Percentiles rank a stretch among this genome's conserved stretches.
Conservation (phyloP, 192 early-diverging fungal species). For the Umbelopsis isabellina region DNA sequence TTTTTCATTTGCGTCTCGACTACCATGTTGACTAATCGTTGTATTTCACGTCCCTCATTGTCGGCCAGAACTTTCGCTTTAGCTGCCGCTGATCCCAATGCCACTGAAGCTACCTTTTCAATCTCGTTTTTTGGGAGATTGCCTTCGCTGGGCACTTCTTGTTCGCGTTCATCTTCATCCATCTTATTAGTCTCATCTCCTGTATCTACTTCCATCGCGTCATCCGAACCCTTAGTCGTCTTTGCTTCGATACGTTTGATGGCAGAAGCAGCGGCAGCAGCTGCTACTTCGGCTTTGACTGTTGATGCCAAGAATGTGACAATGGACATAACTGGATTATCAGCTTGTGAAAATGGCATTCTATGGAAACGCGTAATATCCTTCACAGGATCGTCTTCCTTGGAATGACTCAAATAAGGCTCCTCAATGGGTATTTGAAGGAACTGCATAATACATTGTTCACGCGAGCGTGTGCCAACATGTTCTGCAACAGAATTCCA, state of each 20-base stretch:
- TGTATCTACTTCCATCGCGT: slow-evolving; percentile 43
- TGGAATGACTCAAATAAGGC: slow-evolving; percentile 57
- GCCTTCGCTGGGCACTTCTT: slow-evolving; percentile 12
- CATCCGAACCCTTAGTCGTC: slow-evolving; percentile 25
- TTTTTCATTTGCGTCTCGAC: slow-evolving; percentile 90
- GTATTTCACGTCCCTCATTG: slow-evolving; percentile 87
- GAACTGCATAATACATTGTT: slow-evolving; percentile 92
- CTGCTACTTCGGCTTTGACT: slow-evolving; percentile 89
- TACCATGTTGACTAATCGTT: slow-evolving; percentile 76
- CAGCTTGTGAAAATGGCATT: slow-evolving; percentile 81
- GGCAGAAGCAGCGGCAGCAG: slow-evolving; percentile 85
- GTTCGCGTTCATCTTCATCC: slow-evolving; percentile 21
- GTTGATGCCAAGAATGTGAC: slow-evolving; percentile 89
- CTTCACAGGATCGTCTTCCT: slow-evolving; percentile 34
- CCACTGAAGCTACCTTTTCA: slow-evolving; percentile 81
- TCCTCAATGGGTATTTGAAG: slow-evolving; percentile 93
- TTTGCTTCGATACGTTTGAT: slow-evolving; percentile 53
- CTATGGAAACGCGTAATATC: slow-evolving; percentile 64
- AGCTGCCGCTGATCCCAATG: slow-evolving; percentile 90
- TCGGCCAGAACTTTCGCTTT: slow-evolving; percentile 83
- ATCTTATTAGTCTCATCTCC: slow-evolving; percentile 23
- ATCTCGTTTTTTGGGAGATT: slow-evolving; percentile 55
- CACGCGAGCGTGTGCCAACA: slow-evolving; percentile 87
- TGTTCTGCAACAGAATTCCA: slow-evolving; percentile 95
- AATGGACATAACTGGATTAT: slow-evolving; percentile 94